Evolutionary conservation across 2,329 filamentous ascomycete genomes (phyloP).

Genomic region (Aspergillus flavus): DNA sequence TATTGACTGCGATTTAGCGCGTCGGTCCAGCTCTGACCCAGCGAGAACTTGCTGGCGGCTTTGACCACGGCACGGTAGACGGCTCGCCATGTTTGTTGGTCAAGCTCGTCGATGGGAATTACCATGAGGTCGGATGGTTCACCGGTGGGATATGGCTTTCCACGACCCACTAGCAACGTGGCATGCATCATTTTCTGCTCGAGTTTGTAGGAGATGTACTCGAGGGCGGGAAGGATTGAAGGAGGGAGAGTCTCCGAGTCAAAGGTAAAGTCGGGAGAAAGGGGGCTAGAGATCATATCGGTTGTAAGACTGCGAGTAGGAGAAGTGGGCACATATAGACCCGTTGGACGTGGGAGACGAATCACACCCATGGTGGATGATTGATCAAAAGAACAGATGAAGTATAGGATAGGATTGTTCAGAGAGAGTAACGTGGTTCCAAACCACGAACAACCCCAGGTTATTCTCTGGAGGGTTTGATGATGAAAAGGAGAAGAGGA

Average conservation of each 20-base stretch:
- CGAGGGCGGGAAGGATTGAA: slow-evolving; percentile 42
- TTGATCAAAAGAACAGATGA: background rate
- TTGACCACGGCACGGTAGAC: slow-evolving; percentile 40
- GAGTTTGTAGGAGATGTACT: slow-evolving; percentile 46
- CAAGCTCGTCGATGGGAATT: slow-evolving; percentile 39
- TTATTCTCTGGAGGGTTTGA: background rate
- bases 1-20: slow-evolving; percentile 39
- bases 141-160: slow-evolving; percentile 42
- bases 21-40: slow-evolving; percentile 42
- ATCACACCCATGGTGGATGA: slow-evolving; percentile 36
- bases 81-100: slow-evolving; percentile 32
- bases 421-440: background rate
- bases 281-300: slow-evolving; percentile 46
- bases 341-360: slow-evolving; percentile 37
- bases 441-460: background rate
- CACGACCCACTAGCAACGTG: slow-evolving; percentile 44
- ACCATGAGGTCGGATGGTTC: slow-evolving; percentile 42
- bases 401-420: background rate
- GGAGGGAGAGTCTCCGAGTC: slow-evolving; percentile 41
- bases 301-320: slow-evolving; percentile 39
- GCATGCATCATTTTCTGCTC: slow-evolving; percentile 43
- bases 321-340: slow-evolving; percentile 39
- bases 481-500: background rate
- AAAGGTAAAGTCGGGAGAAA: slow-evolving; percentile 41
- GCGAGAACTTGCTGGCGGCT: slow-evolving; percentile 39